Percentiles rank a stretch among this genome's conserved stretches.
Conservation (phyloP, 2,329 filamentous ascomycete species). For the Claviceps cyperi region DNA sequence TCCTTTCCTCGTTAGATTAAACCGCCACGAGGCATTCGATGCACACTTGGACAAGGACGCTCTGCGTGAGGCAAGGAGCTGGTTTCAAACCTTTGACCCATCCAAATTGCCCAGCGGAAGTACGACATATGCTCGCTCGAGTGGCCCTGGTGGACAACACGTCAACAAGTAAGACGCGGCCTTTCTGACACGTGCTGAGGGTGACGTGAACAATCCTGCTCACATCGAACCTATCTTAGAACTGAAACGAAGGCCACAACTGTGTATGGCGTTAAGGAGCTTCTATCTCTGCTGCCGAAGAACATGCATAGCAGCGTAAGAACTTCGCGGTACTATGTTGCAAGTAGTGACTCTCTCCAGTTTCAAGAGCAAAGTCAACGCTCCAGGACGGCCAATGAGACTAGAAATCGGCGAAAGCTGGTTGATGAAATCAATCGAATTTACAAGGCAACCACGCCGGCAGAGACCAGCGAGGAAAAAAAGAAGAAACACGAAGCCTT, state of each 20-base stretch:
- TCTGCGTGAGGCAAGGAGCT: slow-evolving; percentile 35
- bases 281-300: slow-evolving; percentile 30
- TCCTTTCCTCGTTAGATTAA: slow-evolving; percentile 11
- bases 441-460: slow-evolving; percentile 31
- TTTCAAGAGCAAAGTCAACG: slow-evolving; percentile 42
- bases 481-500: slow-evolving; percentile 32
- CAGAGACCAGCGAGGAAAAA: slow-evolving; percentile 30
- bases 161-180: slow-evolving; percentile 41
- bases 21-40: slow-evolving; percentile 34
- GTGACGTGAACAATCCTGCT: slow-evolving; percentile 13
- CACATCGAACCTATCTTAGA: slow-evolving; percentile 22
- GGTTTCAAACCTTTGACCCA: slow-evolving; percentile 31
- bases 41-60: slow-evolving; percentile 34
- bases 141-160: slow-evolving; percentile 46
- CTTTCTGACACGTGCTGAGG: background rate
- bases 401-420: slow-evolving; percentile 38
- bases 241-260: slow-evolving; percentile 47
- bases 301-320: slow-evolving; percentile 32
- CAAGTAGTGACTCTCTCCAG: slow-evolving; percentile 34
- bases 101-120: slow-evolving; percentile 33
- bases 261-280: slow-evolving; percentile 32
- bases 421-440: slow-evolving; percentile 32
- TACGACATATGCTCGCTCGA: slow-evolving; percentile 42
- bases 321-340: slow-evolving; percentile 39
- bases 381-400: slow-evolving; percentile 34